Percentiles rank a stretch among this genome's conserved stretches.
Conservation (phyloP, 2,329 filamentous ascomycete species). For the Aspergillus sp. region DNA sequence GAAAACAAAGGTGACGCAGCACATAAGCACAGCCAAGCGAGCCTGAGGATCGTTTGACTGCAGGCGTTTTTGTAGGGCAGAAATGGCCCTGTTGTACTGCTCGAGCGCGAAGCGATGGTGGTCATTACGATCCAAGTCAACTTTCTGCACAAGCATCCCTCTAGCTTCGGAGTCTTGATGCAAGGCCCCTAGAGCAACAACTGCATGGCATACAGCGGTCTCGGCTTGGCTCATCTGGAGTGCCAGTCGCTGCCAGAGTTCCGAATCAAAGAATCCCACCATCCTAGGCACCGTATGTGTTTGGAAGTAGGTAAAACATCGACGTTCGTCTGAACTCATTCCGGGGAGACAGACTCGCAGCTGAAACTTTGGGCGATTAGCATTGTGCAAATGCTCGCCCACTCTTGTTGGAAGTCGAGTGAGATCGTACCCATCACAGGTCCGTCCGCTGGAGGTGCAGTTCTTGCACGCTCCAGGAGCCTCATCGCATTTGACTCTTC, state of each 20-base stretch:
- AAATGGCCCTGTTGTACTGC: constrained; percentile 2
- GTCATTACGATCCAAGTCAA: constrained; percentile 1
- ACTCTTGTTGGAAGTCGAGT: constrained; percentile 13
- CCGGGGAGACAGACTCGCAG: not conserved
- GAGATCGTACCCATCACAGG: constrained; percentile 41
- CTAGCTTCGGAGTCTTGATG: constrained; percentile 1
- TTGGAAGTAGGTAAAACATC: constrained; percentile 23
- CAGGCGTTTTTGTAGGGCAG: constrained; percentile 1
- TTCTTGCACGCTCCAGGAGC: constrained; percentile 35
- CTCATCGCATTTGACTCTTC: constrained; percentile 33
- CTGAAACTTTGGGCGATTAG: not conserved
- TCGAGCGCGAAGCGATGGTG: constrained; percentile 12
- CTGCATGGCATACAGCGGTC: constrained; percentile 12
- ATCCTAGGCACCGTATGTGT: constrained; percentile 18
- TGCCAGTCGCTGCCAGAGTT: constrained; percentile 10
- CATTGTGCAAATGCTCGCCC: not conserved
- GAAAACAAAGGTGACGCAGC: constrained; percentile 13
- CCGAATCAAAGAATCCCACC: constrained; percentile 15
- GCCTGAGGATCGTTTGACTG: constrained; percentile 11
- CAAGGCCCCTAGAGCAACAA: constrained; percentile 8
- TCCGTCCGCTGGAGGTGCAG: constrained; percentile 38
- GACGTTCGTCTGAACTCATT: constrained; percentile 20
- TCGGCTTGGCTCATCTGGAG: constrained; percentile 8
- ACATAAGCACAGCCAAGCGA: constrained; percentile 8
- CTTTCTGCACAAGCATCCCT: not conserved